These are phyloP conservation scores for Didymella sp. DNA, from an alignment of 2,329 filamentous ascomycete species.

Conservation along the genomic window DNA sequence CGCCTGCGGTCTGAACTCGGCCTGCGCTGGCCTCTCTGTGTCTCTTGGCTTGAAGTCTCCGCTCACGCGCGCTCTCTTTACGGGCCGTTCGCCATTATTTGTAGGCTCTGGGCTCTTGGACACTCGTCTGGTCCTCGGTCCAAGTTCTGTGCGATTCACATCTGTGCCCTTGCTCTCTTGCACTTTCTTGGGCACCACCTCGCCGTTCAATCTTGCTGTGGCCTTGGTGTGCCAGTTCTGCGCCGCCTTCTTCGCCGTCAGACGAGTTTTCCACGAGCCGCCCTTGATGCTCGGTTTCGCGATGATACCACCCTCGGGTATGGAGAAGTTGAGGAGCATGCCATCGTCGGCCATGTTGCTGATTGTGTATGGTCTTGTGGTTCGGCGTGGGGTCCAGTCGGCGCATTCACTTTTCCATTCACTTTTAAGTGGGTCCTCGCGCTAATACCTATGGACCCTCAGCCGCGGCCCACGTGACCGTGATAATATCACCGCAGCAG, in stretches of 20 bases:
- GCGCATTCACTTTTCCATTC: constrained; percentile 5
- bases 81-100: constrained; percentile 31
- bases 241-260: constrained; percentile 76
- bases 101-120: constrained; percentile 29
- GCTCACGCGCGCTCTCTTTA: constrained; percentile 47
- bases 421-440: constrained; percentile 30
- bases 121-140: constrained; percentile 29
- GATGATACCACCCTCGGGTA: constrained; percentile 71
- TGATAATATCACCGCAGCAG: constrained; percentile 17
- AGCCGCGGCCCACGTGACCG: constrained; percentile 21
- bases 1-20: constrained; percentile 41
- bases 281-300: constrained; percentile 76
- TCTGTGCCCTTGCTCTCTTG: constrained; percentile 34
- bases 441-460: constrained; percentile 1
- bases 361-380: background rate
- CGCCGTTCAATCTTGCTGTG: constrained; percentile 41
- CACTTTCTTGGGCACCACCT: constrained; percentile 31
- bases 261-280: constrained; percentile 89
- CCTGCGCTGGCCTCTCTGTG: constrained; percentile 26
- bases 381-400: constrained; percentile 3
- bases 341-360: constrained; percentile 86
- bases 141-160: constrained; percentile 42
- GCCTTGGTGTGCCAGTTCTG: constrained; percentile 60
- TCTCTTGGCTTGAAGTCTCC: constrained; percentile 49
- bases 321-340: constrained; percentile 90